Conservation (phyloP, 2,329 filamentous ascomycete species). For the Monosporascus sp. region DNA sequence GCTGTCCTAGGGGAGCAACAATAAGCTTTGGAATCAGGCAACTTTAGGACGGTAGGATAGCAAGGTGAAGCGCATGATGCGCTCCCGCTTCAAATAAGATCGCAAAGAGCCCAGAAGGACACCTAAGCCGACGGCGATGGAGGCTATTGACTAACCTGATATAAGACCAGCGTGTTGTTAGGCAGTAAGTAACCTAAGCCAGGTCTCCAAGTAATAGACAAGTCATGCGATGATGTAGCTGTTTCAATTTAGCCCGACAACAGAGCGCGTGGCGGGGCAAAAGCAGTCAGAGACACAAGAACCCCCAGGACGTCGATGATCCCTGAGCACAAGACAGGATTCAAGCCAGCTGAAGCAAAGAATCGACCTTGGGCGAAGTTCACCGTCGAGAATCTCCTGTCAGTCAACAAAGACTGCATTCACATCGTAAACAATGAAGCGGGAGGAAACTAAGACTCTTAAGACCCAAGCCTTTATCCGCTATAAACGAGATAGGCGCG, state of each 20-base stretch:
- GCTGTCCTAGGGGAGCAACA: neutral
- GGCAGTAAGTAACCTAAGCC: constrained; percentile 8
- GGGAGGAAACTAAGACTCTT: too few relatives aligned
- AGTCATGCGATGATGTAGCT: neutral
- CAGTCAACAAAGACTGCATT: too few relatives aligned
- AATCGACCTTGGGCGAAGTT: neutral
- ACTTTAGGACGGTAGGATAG: neutral
- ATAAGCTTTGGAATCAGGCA: neutral
- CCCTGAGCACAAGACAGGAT: neutral
- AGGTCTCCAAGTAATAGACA: constrained; percentile 1
- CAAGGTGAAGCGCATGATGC: neutral
- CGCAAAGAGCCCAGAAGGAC: neutral
- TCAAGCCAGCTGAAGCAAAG: neutral
- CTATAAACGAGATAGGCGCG: neutral
- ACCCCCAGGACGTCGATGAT: neutral
- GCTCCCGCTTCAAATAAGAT: neutral
- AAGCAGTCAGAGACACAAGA: neutral
- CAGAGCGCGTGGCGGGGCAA: neutral
- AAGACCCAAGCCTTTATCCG: too few relatives aligned
- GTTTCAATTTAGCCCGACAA: constrained; percentile 11
- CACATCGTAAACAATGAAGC: too few relatives aligned
- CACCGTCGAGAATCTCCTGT: too few relatives aligned
- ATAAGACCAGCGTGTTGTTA: constrained; percentile 15
- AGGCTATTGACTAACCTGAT: constrained; percentile 3
- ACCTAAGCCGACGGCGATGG: neutral